Conservation (phyloP, 495 filamentous ascomycete genomes). For the Podospora conica region DNA sequence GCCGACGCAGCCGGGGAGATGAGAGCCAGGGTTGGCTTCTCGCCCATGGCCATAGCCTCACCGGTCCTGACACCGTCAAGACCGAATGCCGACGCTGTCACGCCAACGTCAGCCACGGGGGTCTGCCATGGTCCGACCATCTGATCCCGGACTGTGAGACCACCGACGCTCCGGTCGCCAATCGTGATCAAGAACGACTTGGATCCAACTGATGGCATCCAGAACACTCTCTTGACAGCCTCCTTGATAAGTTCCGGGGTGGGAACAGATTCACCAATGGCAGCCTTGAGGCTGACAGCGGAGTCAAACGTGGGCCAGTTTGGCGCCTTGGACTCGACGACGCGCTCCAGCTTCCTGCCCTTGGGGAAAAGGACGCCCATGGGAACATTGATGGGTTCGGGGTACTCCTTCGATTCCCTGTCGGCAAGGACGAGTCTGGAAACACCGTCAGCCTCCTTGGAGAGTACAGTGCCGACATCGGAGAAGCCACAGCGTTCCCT, state of each 20-base stretch:
- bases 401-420: constrained; percentile 67
- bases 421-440: constrained; percentile 76
- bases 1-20: constrained; percentile 92
- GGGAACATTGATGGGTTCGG: constrained; percentile 81
- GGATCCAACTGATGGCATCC: constrained; percentile 81
- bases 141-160: constrained; percentile 82
- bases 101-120: constrained; percentile 89
- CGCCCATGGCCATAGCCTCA: constrained; percentile 96
- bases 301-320: constrained; percentile 67
- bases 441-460: constrained; percentile 53
- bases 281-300: constrained; percentile 33
- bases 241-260: constrained; percentile 63
- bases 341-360: constrained; percentile 73
- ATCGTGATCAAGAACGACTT: constrained; percentile 98
- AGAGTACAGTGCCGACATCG: constrained; percentile 73
- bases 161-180: constrained; percentile 84
- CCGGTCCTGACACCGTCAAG: constrained; percentile 61
- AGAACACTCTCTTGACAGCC: constrained; percentile 73
- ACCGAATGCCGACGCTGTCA: constrained; percentile 76
- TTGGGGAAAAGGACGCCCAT: constrained; percentile 91
- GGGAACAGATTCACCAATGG: constrained; percentile 45
- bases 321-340: constrained; percentile 67
- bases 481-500: constrained; percentile 93
- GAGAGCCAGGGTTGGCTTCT: constrained; percentile 83
- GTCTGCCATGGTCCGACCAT: constrained; percentile 96